Conservation (phyloP, 371 early-diverging fungal species). For the Gilbertella persicaria region DNA sequence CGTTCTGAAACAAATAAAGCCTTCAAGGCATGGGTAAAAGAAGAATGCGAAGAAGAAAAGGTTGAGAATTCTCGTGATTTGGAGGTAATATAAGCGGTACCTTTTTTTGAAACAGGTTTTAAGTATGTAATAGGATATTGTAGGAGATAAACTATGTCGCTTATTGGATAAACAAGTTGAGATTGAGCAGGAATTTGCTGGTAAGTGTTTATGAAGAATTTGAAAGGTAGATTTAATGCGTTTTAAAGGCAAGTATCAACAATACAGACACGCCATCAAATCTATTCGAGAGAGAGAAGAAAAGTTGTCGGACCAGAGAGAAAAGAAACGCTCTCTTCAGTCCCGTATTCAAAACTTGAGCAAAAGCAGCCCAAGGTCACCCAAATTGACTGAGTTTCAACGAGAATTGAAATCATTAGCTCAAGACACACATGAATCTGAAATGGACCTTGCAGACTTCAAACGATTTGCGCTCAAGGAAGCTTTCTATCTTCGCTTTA, state of each 20-base stretch:
- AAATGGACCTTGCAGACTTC: constrained; percentile 49
- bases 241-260: constrained; percentile 36
- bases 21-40: constrained; percentile 36
- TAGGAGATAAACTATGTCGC: constrained; percentile 32
- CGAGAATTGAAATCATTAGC: constrained; percentile 41
- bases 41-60: constrained; percentile 28
- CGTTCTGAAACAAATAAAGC: constrained; percentile 35
- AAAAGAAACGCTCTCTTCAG: constrained; percentile 45
- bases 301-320: constrained; percentile 37
- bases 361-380: constrained; percentile 34
- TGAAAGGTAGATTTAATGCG: background rate
- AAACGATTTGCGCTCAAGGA: constrained; percentile 53
- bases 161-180: constrained; percentile 38
- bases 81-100: constrained; percentile 21
- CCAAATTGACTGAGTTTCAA: constrained; percentile 37
- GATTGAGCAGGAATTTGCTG: constrained; percentile 40
- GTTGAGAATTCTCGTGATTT: constrained; percentile 34
- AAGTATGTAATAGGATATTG: constrained; percentile 28
- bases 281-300: constrained; percentile 50
- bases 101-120: background rate
- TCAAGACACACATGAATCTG: constrained; percentile 43
- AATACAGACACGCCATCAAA: constrained; percentile 49
- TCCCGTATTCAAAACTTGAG: constrained; percentile 35
- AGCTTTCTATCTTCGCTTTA: constrained; percentile 53
- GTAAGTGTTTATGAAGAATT: constrained; percentile 14